phyloP scores from a whole-genome alignment of 345 rosid genomes.

The Arabis alpina region DNA sequence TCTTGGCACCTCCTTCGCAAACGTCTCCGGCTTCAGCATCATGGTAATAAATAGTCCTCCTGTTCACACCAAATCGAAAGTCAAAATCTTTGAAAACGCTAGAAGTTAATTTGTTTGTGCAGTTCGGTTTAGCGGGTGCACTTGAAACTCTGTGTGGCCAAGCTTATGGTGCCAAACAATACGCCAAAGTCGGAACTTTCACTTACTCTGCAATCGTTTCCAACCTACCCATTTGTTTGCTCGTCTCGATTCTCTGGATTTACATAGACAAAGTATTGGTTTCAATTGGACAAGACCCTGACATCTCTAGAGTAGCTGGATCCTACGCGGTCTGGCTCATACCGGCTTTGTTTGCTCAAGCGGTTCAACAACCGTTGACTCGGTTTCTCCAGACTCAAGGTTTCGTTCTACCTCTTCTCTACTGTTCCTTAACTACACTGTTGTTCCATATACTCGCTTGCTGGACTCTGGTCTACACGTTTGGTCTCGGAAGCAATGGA shows the following conservation, averaged over 20 bases:
- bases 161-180: conserved; percentile 43
- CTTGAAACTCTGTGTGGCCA: conserved; percentile 44
- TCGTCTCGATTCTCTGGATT: conserved; percentile 37
- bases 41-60: conserved; percentile 10
- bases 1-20: conserved; percentile 38
- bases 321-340: conserved; percentile 31
- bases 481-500: conserved; percentile 45
- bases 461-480: conserved; percentile 23
- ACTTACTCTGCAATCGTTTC: conserved; percentile 35
- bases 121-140: conserved; percentile 38
- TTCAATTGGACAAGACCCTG: conserved; percentile 38
- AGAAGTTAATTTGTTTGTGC: neutral
- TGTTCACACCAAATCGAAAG: neutral
- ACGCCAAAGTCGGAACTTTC: conserved; percentile 31
- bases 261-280: conserved; percentile 28
- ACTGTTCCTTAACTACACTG: conserved; percentile 23
- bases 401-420: conserved; percentile 35
- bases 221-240: conserved; percentile 24
- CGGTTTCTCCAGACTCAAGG: conserved; percentile 38
- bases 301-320: conserved; percentile 32
- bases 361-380: conserved; percentile 35
- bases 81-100: neutral
- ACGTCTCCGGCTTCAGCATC: conserved; percentile 37
- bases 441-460: conserved; percentile 33
- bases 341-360: conserved; percentile 35